Percentiles rank a stretch among this genome's conserved stretches.
These are phyloP conservation scores for Oropetium thomaeum DNA, from an alignment of 176 grass and related monocot species.

Conservation along the genomic window DNA sequence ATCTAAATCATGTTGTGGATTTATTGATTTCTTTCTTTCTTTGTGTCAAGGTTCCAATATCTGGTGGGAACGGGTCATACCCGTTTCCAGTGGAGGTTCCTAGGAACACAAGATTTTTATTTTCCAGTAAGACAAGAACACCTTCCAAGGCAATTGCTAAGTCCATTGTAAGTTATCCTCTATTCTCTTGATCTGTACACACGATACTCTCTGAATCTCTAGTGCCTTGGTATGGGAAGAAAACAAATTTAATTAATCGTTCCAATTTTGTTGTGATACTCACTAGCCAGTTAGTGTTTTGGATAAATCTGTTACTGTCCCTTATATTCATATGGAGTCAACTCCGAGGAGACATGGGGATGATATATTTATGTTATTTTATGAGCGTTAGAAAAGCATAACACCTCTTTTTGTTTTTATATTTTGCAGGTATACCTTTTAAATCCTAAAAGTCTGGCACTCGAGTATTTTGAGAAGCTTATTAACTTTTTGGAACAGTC, in stretches of 20 bases:
- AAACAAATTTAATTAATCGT: not conserved
- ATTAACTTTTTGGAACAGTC: slow-evolving; percentile 94
- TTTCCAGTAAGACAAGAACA: slow-evolving; percentile 71
- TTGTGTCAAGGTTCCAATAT: slow-evolving; percentile 76
- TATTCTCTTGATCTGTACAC: not conserved
- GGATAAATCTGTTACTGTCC: not conserved
- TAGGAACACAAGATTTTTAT: slow-evolving; percentile 80
- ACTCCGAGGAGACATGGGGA: not conserved
- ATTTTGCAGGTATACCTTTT: slow-evolving; percentile 79
- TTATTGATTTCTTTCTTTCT: slow-evolving; percentile 26
- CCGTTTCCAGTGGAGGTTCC: slow-evolving; percentile 78
- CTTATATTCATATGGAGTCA: slow-evolving; percentile 6
- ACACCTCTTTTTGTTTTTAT: not conserved
- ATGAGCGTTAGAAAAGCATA: not conserved
- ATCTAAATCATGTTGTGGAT: not conserved
- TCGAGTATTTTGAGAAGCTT: slow-evolving; percentile 81
- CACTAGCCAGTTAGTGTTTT: not conserved
- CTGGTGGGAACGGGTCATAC: slow-evolving; percentile 71
- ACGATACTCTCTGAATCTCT: not conserved
- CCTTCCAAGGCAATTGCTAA: slow-evolving; percentile 90
- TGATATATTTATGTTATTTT: slow-evolving; percentile 19
- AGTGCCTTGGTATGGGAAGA: not conserved
- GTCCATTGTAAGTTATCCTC: slow-evolving; percentile 68
- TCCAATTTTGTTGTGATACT: not conserved
- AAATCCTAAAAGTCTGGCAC: slow-evolving; percentile 63